phyloP scores from a whole-genome alignment of 371 early-diverging fungal species.

The Mortierella sp. region DNA sequence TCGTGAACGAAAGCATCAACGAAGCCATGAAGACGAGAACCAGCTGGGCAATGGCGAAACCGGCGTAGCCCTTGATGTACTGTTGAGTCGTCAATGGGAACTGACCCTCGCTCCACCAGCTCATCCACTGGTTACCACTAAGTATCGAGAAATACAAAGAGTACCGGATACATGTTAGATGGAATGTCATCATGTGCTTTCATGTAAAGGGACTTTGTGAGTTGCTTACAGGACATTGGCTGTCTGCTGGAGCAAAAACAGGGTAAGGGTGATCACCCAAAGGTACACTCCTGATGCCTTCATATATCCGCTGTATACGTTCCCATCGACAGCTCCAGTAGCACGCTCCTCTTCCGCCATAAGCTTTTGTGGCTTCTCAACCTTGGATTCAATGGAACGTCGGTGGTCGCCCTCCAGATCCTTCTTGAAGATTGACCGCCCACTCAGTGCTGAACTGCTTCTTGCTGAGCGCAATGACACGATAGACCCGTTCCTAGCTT shows the following conservation, averaged over 20 bases:
- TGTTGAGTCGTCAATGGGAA: slow-evolving; percentile 11
- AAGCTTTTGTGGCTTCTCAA: slow-evolving; percentile 21
- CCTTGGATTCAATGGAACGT: slow-evolving; percentile 14
- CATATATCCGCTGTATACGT: slow-evolving; percentile 53
- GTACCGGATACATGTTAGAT: background rate
- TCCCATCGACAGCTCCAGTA: slow-evolving; percentile 51
- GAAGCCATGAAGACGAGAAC: slow-evolving; percentile 38
- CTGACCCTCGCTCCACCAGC: slow-evolving; percentile 43
- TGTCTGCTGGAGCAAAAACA: slow-evolving; percentile 32
- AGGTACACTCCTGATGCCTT: slow-evolving; percentile 35
- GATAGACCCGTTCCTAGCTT: background rate
- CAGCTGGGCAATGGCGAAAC: slow-evolving; percentile 31
- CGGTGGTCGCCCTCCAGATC: slow-evolving; percentile 2
- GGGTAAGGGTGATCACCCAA: slow-evolving; percentile 12
- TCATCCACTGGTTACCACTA: slow-evolving; percentile 53
- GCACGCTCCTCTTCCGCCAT: slow-evolving; percentile 56
- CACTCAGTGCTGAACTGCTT: background rate
- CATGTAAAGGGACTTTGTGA: no score
- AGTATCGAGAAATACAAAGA: background rate
- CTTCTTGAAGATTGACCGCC: slow-evolving; percentile 8
- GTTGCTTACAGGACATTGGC: slow-evolving; percentile 49
- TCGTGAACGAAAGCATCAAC: slow-evolving; percentile 31
- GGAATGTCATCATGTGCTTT: background rate
- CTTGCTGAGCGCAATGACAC: background rate
- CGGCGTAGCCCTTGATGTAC: slow-evolving; percentile 40